A percentile compares a stretch with the other conserved stretches of the same genome.
Conservation (phyloP, 2,329 filamentous ascomycete species). For the Colletotrichum trifolii region DNA sequence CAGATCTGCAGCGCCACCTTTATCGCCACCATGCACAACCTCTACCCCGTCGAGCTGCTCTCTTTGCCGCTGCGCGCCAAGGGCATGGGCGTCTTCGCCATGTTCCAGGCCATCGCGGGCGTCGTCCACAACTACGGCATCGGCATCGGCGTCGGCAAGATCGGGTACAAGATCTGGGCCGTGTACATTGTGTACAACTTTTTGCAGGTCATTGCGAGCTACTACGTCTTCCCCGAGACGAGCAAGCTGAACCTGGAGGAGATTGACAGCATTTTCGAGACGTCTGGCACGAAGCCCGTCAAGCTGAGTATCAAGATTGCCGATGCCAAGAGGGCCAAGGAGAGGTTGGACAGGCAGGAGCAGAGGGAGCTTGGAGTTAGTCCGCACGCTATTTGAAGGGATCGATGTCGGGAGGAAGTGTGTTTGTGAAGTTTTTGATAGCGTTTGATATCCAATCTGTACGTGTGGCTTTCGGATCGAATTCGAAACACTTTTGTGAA, state of each 20-base stretch:
- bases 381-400: neutral
- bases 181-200: conserved; percentile 62
- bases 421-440: neutral
- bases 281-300: conserved; percentile 27
- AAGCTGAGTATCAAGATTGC: conserved; percentile 37
- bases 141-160: conserved; percentile 55
- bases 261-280: conserved; percentile 66
- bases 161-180: conserved; percentile 62
- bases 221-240: conserved; percentile 65
- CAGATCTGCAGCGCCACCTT: conserved; percentile 57
- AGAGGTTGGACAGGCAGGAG: conserved; percentile 19
- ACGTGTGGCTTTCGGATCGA: too few species aligned
- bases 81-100: conserved; percentile 57
- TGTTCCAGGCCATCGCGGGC: conserved; percentile 56
- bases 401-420: neutral
- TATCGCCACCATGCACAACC: conserved; percentile 60
- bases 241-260: conserved; percentile 62
- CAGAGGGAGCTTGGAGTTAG: conserved; percentile 5
- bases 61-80: conserved; percentile 56
- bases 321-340: conserved; percentile 32
- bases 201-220: conserved; percentile 57
- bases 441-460: too few species aligned
- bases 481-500: too few species aligned
- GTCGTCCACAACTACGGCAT: conserved; percentile 59
- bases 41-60: conserved; percentile 57